phyloP scores from a whole-genome alignment of 1,284 basidiomycete genomes.

The Kwoniella shivajii region DNA sequence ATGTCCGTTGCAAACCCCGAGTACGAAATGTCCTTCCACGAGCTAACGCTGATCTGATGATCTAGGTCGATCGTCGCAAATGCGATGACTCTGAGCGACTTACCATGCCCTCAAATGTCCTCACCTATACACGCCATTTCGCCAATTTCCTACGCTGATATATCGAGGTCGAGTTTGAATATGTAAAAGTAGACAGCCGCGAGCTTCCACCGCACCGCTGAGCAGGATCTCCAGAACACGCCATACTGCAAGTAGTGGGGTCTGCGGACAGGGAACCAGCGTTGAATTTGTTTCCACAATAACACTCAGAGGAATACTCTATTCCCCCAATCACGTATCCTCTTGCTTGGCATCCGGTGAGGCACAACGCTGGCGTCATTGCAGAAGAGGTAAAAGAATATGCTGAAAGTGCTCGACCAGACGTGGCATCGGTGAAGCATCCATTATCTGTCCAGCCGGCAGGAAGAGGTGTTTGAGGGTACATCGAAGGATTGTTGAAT shows the following conservation, averaged over 20 bases:
- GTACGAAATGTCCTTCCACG: too few species aligned
- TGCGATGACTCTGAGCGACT: too few species aligned
- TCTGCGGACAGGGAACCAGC: conserved; percentile 11
- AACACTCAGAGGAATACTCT: conserved; percentile 42
- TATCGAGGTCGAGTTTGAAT: too few species aligned
- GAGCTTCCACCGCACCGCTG: background rate
- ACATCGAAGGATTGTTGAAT: conserved; percentile 59
- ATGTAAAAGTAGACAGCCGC: too few species aligned
- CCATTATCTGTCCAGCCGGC: conserved; percentile 34
- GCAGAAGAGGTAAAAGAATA: conserved; percentile 20
- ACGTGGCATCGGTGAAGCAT: conserved; percentile 32
- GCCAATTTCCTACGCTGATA: too few species aligned
- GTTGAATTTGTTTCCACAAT: conserved; percentile 37
- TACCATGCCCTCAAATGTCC: too few species aligned
- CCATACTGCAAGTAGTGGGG: conserved; percentile 25
- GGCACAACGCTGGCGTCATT: conserved; percentile 34
- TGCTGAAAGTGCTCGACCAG: conserved; percentile 26
- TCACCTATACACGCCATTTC: too few species aligned
- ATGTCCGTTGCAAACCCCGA: too few species aligned
- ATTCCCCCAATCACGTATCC: conserved; percentile 30
- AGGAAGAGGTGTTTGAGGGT: conserved; percentile 45
- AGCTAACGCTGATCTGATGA: too few species aligned
- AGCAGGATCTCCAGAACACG: conserved; percentile 24
- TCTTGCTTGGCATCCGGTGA: conserved; percentile 20
- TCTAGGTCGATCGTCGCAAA: too few species aligned